phyloP scores from a whole-genome alignment of 768 basidiomycete species.

The Leucosporidium yakuticum region DNA sequence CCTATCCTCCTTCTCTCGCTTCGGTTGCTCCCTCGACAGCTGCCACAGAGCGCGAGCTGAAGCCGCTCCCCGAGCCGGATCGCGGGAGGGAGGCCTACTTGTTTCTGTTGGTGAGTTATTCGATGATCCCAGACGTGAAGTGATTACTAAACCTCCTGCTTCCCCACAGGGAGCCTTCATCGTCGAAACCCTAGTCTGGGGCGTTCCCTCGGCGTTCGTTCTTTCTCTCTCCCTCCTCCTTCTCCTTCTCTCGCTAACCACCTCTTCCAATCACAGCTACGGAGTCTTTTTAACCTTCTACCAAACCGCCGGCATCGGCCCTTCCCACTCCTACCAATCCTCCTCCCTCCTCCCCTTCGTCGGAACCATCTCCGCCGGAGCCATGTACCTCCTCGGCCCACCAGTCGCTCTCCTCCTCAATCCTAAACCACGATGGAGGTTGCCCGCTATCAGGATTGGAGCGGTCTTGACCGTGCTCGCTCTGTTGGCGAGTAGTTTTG shows the following conservation, averaged over 20 bases:
- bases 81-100: constrained; percentile 3
- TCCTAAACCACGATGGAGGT: constrained; percentile 13
- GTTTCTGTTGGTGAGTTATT: constrained; percentile 3
- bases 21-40: background rate
- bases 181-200: constrained; percentile 24
- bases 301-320: background rate
- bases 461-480: background rate
- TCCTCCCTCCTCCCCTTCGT: constrained; percentile 11
- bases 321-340: background rate
- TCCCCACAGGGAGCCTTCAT: constrained; percentile 4
- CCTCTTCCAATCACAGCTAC: background rate
- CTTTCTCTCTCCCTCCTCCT: background rate
- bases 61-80: background rate
- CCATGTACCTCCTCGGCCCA: constrained; percentile 19
- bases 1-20: background rate
- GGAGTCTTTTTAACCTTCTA: constrained; percentile 18
- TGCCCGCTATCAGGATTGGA: constrained; percentile 2
- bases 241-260: background rate
- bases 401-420: constrained; percentile 14
- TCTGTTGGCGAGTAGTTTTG: constrained; percentile 2
- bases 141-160: no score
- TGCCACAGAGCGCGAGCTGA: background rate
- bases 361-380: constrained; percentile 4
- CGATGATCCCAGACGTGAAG: no score
- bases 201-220: constrained; percentile 1